Base-by-base conservation (phyloP, 805 yeast species). In the Pichia cephalocereana region DNA sequence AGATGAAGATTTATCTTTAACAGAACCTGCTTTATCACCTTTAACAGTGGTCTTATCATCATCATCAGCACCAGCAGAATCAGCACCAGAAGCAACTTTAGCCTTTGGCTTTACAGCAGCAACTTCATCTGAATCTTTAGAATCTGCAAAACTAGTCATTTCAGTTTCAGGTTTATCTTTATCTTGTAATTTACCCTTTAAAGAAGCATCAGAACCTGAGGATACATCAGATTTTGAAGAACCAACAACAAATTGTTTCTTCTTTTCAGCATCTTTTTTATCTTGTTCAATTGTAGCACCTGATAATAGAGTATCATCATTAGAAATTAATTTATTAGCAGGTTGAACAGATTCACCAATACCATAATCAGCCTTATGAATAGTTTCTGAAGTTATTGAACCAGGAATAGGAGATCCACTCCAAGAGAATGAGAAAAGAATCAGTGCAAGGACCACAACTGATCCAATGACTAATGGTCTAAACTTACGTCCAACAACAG, bases 161-260 rank as follows among this genome's bases (percentile, higher is more conserved):
- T 42, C 43, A 12, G 48, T 17, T 11, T 45, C 50, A 4, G 45
- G 51, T 23, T 45, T 46, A 17, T 43, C 37, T 38, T 47, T 37
- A 19, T 48, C 37, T 8, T 52, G 48, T 36, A 44, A 48, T 41
- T 52, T 52, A 9, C 43, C 28, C 23, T 52, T 52, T 28, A 52
- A 45, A 3, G 54, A 49, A 6, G 55, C 55, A 43, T 52, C 55
- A 8, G 55, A 50, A 18, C 53, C 55, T 15, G 53, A 46, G 6
- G 44, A 32, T 8, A 32, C 44, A 11, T 50, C 49, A 28, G 38
- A 28, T 45, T 52, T 52, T 14, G 44, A 47, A 15, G 46, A 34
- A 23, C 46, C 48, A n/a, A 39, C 43, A 18, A 42, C 46, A 11
- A 40, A 19, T n/a, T 37, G 44, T 17, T 34, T 32, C 6, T 45